These are phyloP conservation scores for Sporisorium sorghi DNA, from an alignment of 1,284 basidiomycete species.

Conservation along the genomic window DNA sequence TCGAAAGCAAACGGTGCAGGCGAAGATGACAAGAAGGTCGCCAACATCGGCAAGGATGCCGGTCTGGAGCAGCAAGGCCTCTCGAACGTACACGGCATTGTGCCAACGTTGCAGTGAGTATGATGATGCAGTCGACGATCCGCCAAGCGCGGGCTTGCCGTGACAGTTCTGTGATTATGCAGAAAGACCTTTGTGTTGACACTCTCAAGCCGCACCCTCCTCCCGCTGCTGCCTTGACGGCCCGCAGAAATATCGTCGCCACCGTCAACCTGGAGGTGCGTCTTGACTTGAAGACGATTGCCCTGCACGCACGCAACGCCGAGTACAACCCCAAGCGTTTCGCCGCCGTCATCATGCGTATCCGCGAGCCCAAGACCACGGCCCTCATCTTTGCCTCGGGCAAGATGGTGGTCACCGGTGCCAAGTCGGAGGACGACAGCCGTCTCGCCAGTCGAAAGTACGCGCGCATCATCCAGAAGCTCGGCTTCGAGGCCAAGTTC, in stretches of 20 bases:
- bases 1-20: slow-evolving; percentile 36
- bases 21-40: slow-evolving; percentile 45
- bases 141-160: neutral
- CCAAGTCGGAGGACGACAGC: slow-evolving; percentile 98
- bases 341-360: slow-evolving; percentile 99
- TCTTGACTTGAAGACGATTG: slow-evolving; percentile 97
- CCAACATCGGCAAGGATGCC: slow-evolving; percentile 38
- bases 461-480: slow-evolving; percentile 98
- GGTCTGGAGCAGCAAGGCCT: slow-evolving; percentile 61
- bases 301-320: slow-evolving; percentile 95
- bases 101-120: slow-evolving; percentile 70
- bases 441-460: slow-evolving; percentile 97
- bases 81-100: slow-evolving; percentile 69
- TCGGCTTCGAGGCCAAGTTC: slow-evolving; percentile 99
- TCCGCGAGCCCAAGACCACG: slow-evolving; percentile 99
- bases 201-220: slow-evolving; percentile 4
- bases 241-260: slow-evolving; percentile 88
- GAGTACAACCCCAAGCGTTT: slow-evolving; percentile 99
- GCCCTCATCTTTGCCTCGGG: slow-evolving; percentile 99
- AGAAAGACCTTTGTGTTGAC: slow-evolving; percentile 23
- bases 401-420: slow-evolving; percentile 99
- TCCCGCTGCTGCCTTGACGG: slow-evolving; percentile 4
- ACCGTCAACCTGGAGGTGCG: slow-evolving; percentile 98
- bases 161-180: neutral
- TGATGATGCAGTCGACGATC: neutral